Percentiles rank a stretch among this genome's conserved stretches.
These are phyloP conservation scores for Paramecium pentaurelia DNA, from an alignment of 73 alveolate genomes.

Conservation along the genomic window DNA sequence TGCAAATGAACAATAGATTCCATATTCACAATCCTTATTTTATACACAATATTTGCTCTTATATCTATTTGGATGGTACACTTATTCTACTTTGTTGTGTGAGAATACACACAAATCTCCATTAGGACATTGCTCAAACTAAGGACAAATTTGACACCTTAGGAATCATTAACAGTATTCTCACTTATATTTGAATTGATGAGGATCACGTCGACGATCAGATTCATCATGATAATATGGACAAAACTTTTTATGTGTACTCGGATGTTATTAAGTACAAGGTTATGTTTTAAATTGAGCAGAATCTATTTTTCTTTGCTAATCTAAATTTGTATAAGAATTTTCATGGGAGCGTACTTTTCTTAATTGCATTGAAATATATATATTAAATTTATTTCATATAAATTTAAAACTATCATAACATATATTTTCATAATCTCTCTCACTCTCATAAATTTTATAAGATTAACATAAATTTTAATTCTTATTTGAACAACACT, in stretches of 20 bases:
- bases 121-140: slow-evolving; percentile 27
- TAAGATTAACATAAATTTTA: too few relatives aligned
- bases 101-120: slow-evolving; percentile 66
- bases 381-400: background rate
- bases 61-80: slow-evolving; percentile 75
- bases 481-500: too few relatives aligned
- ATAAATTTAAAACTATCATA: background rate
- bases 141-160: slow-evolving; percentile 57
- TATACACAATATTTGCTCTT: slow-evolving; percentile 75
- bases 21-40: slow-evolving; percentile 72
- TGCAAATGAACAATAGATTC: slow-evolving; percentile 77
- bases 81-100: slow-evolving; percentile 74
- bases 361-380: background rate
- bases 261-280: slow-evolving; percentile 28
- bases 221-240: slow-evolving; percentile 69
- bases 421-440: background rate
- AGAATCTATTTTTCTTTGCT: background rate
- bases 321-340: background rate
- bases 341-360: background rate
- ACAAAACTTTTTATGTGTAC: slow-evolving; percentile 65
- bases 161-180: slow-evolving; percentile 15
- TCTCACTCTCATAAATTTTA: too few relatives aligned
- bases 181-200: slow-evolving; percentile 44
- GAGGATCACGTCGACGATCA: slow-evolving; percentile 74
- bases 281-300: slow-evolving; percentile 47